Percentiles rank a stretch among this genome's conserved stretches.
Evolutionary conservation across 2,329 filamentous ascomycete species (phyloP).

Genomic region (Talaromyces pinophilus): DNA sequence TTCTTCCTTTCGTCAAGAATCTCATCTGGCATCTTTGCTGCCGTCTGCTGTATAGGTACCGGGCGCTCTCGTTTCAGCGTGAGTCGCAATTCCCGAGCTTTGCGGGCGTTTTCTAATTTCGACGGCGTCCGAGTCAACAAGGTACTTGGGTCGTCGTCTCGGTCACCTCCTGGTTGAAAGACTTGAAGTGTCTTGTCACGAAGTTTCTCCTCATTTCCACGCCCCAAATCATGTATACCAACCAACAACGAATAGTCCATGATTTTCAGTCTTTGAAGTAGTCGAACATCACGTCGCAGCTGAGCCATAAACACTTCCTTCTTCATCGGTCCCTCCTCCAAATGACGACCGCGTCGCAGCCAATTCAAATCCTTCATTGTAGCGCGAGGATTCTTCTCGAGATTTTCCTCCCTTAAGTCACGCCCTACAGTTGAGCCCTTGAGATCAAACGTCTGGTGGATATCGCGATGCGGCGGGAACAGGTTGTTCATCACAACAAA

Average conservation of each 20-base stretch:
- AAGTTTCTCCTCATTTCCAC: conserved; percentile 93
- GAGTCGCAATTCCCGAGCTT: conserved; percentile 85
- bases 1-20: conserved; percentile 73
- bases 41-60: conserved; percentile 82
- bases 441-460: conserved; percentile 93
- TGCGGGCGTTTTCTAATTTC: conserved; percentile 85
- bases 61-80: conserved; percentile 92
- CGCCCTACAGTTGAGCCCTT: conserved; percentile 95
- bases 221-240: conserved; percentile 85
- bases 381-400: conserved; percentile 85
- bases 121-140: conserved; percentile 86
- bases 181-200: conserved; percentile 87
- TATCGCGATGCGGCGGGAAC: conserved; percentile 94
- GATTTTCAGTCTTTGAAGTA: conserved; percentile 86
- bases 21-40: conserved; percentile 86
- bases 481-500: conserved; percentile 99
- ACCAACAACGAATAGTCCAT: conserved; percentile 98
- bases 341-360: conserved; percentile 78
- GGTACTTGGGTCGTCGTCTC: conserved; percentile 61
- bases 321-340: conserved; percentile 88
- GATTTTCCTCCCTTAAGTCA: conserved; percentile 83
- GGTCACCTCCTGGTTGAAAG: conserved; percentile 83
- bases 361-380: conserved; percentile 97
- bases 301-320: conserved; percentile 86
- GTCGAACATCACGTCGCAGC: conserved; percentile 79